Percentiles rank a stretch among this genome's conserved stretches.
Conservation (phyloP, 208 protist species). For the Trypanosoma scelopori region DNA sequence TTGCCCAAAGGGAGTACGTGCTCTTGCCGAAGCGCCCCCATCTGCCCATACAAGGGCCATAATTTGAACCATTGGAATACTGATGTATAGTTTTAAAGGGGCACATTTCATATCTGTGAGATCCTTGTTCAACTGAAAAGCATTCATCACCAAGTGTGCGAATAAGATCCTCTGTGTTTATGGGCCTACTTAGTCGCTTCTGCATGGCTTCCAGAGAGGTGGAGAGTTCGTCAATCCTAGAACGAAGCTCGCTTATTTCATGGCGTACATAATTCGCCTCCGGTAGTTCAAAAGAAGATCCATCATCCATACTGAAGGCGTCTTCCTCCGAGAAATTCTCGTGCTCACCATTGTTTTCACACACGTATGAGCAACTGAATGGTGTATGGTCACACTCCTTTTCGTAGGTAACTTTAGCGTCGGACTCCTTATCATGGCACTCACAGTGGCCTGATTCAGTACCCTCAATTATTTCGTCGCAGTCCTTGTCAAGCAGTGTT, state of each 20-base stretch:
- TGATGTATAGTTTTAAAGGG: constrained; percentile 56
- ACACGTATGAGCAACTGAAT: constrained; percentile 57
- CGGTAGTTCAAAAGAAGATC: constrained; percentile 24
- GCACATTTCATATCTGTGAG: constrained; percentile 59
- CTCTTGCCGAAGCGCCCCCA: constrained; percentile 68
- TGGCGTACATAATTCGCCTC: constrained; percentile 30
- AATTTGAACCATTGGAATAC: constrained; percentile 24
- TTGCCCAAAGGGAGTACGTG: constrained; percentile 69
- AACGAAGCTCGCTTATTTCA: constrained; percentile 27
- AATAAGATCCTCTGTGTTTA: constrained; percentile 58
- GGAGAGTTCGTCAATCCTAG: constrained; percentile 16
- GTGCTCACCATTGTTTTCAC: constrained; percentile 33
- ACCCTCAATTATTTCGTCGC: constrained; percentile 31
- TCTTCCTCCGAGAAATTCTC: constrained; percentile 12
- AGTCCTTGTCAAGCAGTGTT: constrained; percentile 36
- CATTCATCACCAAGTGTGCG: constrained; percentile 45
- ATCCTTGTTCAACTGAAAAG: constrained; percentile 46
- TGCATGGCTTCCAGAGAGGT: constrained; percentile 18
- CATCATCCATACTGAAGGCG: constrained; percentile 23
- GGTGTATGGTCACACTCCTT: constrained; percentile 38
- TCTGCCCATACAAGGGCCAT: constrained; percentile 33
- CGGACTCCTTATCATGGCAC: constrained; percentile 26
- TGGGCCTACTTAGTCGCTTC: constrained; percentile 8
- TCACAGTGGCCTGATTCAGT: constrained; percentile 58
- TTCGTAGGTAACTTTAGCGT: constrained; percentile 11